phyloP scores from a whole-genome alignment of 2,329 filamentous ascomycete genomes.

The Phaeophleospora eucalypticola region DNA sequence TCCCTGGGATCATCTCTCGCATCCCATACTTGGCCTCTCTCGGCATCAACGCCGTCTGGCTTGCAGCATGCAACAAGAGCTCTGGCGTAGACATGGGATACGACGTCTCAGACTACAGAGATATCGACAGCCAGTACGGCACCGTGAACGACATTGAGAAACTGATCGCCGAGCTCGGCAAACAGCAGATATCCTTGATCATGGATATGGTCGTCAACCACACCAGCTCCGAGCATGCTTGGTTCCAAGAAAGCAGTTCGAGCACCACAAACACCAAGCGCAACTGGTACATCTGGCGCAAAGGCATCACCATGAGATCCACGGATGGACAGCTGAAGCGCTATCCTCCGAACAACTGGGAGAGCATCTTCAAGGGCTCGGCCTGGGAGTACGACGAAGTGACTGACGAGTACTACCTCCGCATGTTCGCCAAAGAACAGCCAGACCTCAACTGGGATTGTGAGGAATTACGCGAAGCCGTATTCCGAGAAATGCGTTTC shows the following conservation, averaged over 20 bases:
- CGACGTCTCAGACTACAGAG: slow-evolving; percentile 46
- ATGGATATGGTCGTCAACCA: slow-evolving; percentile 41
- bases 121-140: slow-evolving; percentile 46
- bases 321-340: slow-evolving; percentile 49
- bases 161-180: slow-evolving; percentile 40
- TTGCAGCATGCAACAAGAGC: slow-evolving; percentile 53
- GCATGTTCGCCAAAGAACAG: slow-evolving; percentile 44
- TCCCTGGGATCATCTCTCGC: slow-evolving; percentile 60
- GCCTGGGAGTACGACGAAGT: slow-evolving; percentile 44
- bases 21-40: slow-evolving; percentile 60
- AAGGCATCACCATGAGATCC: slow-evolving; percentile 54
- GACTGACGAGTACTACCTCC: slow-evolving; percentile 46
- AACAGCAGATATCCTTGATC: slow-evolving; percentile 45
- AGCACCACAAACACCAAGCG: slow-evolving; percentile 50
- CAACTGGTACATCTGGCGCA: slow-evolving; percentile 64
- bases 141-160: slow-evolving; percentile 44
- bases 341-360: slow-evolving; percentile 57
- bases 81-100: slow-evolving; percentile 54
- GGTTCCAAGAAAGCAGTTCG: slow-evolving; percentile 54
- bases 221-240: slow-evolving; percentile 46
- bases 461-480: slow-evolving; percentile 39
- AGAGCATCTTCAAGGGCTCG: slow-evolving; percentile 35
- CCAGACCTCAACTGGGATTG: slow-evolving; percentile 49
- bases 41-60: slow-evolving; percentile 63
- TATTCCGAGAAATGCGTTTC: slow-evolving; percentile 45